These are phyloP conservation scores for Halophytophthora batemanensis DNA, from an alignment of 352 stramenopile species.

Conservation along the genomic window DNA sequence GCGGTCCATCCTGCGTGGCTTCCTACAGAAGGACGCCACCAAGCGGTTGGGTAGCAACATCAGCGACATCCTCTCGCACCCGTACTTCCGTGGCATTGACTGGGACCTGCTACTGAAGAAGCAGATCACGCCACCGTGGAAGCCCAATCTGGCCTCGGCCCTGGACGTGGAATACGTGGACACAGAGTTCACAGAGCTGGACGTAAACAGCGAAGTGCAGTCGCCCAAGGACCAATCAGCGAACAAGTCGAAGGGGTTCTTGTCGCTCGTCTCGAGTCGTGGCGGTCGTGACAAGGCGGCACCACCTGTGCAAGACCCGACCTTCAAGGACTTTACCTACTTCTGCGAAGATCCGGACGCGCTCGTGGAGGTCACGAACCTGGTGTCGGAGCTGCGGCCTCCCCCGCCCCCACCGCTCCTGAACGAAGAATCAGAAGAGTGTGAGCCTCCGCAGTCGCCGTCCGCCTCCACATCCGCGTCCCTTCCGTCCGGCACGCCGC, in stretches of 20 bases:
- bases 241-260: constrained; percentile 74
- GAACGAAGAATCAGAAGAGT: constrained; percentile 33
- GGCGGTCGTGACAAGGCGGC: constrained; percentile 58
- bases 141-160: constrained; percentile 73
- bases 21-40: constrained; percentile 85
- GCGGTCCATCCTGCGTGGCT: constrained; percentile 76
- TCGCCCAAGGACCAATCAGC: constrained; percentile 81
- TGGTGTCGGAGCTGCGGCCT: constrained; percentile 78
- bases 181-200: constrained; percentile 81
- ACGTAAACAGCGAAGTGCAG: constrained; percentile 78
- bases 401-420: constrained; percentile 37
- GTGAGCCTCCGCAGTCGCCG: constrained; percentile 18
- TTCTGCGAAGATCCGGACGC: constrained; percentile 86
- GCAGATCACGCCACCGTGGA: constrained; percentile 84
- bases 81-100: constrained; percentile 77
- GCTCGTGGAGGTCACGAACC: constrained; percentile 76
- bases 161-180: constrained; percentile 88
- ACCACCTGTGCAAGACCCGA: constrained; percentile 80
- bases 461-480: constrained; percentile 13
- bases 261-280: constrained; percentile 75
- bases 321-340: constrained; percentile 90
- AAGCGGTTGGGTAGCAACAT: constrained; percentile 88
- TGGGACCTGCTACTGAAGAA: constrained; percentile 86
- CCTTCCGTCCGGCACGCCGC: constrained; percentile 53
- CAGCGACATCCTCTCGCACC: constrained; percentile 80